Conservation (phyloP, 2,329 filamentous ascomycete species). For the Xylogone sp. region DNA sequence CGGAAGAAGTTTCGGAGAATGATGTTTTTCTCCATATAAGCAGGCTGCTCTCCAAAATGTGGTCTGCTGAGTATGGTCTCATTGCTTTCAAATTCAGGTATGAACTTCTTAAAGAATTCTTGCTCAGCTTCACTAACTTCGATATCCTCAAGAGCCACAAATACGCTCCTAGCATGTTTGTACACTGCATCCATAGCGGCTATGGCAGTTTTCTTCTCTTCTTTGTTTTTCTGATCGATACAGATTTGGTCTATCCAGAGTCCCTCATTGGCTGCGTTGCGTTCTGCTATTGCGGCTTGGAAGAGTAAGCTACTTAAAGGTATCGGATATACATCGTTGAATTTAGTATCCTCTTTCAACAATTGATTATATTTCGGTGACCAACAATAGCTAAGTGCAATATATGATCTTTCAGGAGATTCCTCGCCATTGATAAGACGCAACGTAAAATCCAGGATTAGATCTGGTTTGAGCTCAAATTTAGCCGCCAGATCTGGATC, state of each 20-base stretch:
- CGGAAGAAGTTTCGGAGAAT: background rate
- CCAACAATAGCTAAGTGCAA: constrained; percentile 7
- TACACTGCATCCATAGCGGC: constrained; percentile 4
- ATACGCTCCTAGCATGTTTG: constrained; percentile 2
- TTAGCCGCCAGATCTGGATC: constrained; percentile 2
- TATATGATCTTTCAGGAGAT: background rate
- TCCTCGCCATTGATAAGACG: constrained; percentile 1
- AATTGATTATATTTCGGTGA: background rate
- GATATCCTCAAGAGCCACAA: constrained; percentile 3
- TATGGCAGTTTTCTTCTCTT: constrained; percentile 1
- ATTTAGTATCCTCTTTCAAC: background rate
- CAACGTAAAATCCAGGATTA: background rate
- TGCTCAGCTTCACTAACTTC: constrained; percentile 3
- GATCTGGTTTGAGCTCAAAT: constrained; percentile 4
- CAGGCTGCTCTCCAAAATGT: background rate
- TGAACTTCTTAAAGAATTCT: background rate
- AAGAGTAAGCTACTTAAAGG: constrained; percentile 3
- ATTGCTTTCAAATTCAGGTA: background rate
- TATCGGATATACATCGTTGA: background rate
- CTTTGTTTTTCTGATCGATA: constrained; percentile 1
- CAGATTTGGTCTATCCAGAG: constrained; percentile 6
- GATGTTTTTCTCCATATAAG: background rate
- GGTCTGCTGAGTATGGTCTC: background rate
- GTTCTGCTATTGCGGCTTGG: constrained; percentile 1
- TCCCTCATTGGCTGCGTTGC: background rate